Evolutionary conservation across 306 rosid genomes (phyloP), one percentile per base, ranked within the genome.

Genomic region (Quercus variabilis): DNA sequence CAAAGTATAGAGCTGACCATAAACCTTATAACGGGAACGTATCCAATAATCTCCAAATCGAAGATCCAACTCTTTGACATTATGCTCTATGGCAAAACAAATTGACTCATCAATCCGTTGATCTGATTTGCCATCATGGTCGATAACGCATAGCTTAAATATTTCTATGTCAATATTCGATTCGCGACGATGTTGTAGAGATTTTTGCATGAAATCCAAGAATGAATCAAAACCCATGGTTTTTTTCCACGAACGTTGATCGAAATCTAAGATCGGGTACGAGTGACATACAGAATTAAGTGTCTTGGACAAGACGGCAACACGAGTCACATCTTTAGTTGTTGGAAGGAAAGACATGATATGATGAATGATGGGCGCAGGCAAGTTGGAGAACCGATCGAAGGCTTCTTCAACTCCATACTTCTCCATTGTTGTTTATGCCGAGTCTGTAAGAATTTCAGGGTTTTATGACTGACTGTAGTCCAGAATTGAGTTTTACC

Each of bases 311-410:
- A 60, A 5, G 71, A 15, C 15, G 43, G 71, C 60, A 1, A 60
- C 2, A 0, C 18, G 79, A 13, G 43, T 75, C 23, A 38, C 30
- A 35, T 41, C 56, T 7, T 6, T 41, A 3, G 35, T 38, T 2
- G 71, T 38, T 2, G 71, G 71, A 41, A 75, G 79, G 11, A 75
- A 15, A 7, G 71, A 21, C 79, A 75, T 60, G 71, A 75, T 19
- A 1, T 38, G 25, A 69, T 59, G 71, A 69, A 75, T 41, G 14
- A 75, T 59, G 26, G 20, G 46, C 13, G 43, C 46, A 0, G 71
- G 79, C 59, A 75, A 17, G 19, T 23, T 5, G 8, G 79, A 75
- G 28, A 60, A 9, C 57, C 38, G 23, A 59, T 59, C 58, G 9
- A 5, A 6, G 31, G 17, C 18, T 1, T 38, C 1, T 30, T 30